These are phyloP conservation scores for Ottelia alismoides DNA, from an alignment of 106 monocot genomes.

Conservation along the genomic window DNA sequence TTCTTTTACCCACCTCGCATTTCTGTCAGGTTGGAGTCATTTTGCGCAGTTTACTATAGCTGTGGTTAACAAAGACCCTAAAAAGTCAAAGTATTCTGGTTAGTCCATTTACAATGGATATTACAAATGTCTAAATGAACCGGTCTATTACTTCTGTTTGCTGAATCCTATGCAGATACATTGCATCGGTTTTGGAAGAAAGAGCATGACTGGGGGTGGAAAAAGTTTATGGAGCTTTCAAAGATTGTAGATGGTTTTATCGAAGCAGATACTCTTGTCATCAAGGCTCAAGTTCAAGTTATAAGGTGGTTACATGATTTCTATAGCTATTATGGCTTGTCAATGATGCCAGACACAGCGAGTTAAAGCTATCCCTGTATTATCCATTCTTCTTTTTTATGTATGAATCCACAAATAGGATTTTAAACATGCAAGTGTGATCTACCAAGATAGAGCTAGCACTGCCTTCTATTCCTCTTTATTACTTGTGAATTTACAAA, in stretches of 20 bases:
- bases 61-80: conserved; percentile 91
- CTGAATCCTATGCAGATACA: conserved; percentile 47
- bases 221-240: conserved; percentile 88
- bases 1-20: too few relatives aligned
- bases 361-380: too few relatives aligned
- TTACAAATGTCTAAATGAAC: not conserved
- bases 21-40: conserved; percentile 84
- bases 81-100: conserved; percentile 96
- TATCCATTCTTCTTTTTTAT: too few relatives aligned
- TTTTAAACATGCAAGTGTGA: too few relatives aligned
- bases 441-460: too few relatives aligned
- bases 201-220: conserved; percentile 99
- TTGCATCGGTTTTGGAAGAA: conserved; percentile 95
- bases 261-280: conserved; percentile 62
- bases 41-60: conserved; percentile 96
- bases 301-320: conserved; percentile 43
- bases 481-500: too few relatives aligned
- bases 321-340: too few relatives aligned
- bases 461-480: too few relatives aligned
- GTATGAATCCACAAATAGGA: too few relatives aligned
- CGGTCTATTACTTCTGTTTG: conserved; percentile 1
- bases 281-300: conserved; percentile 98
- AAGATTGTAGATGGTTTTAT: conserved; percentile 85
- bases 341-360: too few relatives aligned
- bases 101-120: conserved; percentile 6